These are phyloP conservation scores for Westerdykella ornata DNA, from an alignment of 2,329 filamentous ascomycete species.

Conservation along the genomic window DNA sequence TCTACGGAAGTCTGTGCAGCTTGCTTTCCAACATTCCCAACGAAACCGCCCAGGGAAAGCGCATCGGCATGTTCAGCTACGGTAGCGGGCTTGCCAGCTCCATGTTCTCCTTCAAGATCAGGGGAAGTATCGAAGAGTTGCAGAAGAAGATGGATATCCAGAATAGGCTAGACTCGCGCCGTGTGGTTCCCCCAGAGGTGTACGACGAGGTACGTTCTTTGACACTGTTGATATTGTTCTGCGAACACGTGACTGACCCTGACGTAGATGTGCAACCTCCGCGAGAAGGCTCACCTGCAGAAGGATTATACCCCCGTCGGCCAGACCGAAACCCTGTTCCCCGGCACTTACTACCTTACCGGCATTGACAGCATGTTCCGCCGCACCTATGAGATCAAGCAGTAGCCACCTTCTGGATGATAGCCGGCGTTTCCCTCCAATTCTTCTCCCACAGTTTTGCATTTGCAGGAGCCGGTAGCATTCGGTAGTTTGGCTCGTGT, in stretches of 20 bases:
- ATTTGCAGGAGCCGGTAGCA: too few species aligned
- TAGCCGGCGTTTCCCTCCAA: too few species aligned
- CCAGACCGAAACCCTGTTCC: conserved; percentile 39
- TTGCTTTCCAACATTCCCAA: conserved; percentile 43
- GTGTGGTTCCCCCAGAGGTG: conserved; percentile 42
- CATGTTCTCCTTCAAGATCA: conserved; percentile 46
- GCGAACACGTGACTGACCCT: conserved; percentile 20
- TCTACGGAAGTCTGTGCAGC: conserved; percentile 46
- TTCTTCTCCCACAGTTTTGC: too few species aligned
- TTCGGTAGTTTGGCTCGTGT: too few species aligned
- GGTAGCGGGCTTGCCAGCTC: conserved; percentile 48
- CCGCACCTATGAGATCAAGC: conserved; percentile 45
- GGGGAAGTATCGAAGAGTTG: conserved; percentile 43
- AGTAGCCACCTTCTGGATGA: conserved; percentile 23
- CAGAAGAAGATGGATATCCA: conserved; percentile 45
- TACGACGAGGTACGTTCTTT: conserved; percentile 42
- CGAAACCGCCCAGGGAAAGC: conserved; percentile 45
- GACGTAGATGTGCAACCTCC: conserved; percentile 46
- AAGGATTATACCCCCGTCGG: conserved; percentile 45
- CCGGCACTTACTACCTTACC: conserved; percentile 48
- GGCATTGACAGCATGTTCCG: conserved; percentile 48
- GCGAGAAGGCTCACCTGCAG: conserved; percentile 47
- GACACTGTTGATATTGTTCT: conserved; percentile 9
- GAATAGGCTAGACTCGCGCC: conserved; percentile 40
- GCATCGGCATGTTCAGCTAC: conserved; percentile 48